phyloP scores from a whole-genome alignment of 148 eudicot species.

The Gaultheria prostrata region DNA sequence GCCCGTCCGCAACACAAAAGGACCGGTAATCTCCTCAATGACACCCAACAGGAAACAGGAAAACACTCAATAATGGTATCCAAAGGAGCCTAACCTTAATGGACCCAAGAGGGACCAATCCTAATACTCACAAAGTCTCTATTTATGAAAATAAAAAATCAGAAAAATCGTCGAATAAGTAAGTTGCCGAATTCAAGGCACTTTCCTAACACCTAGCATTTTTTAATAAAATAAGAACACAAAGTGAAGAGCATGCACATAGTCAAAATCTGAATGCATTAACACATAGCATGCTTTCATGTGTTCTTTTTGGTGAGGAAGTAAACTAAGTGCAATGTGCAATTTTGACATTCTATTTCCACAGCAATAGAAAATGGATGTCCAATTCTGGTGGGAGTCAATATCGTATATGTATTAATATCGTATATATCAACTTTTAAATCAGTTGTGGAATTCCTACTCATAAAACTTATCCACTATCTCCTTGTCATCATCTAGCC shows the following conservation, averaged over 20 bases:
- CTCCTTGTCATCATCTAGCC: neutral
- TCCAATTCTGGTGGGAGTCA: neutral
- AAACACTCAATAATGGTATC: no score
- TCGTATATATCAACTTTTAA: slow-evolving; percentile 3
- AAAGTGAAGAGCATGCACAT: neutral
- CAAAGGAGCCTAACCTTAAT: no score
- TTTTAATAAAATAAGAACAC: neutral
- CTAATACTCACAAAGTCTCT: no score
- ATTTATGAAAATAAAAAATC: no score
- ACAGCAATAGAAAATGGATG: neutral
- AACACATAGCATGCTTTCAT: neutral
- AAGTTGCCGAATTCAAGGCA: no score
- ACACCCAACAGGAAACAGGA: no score
- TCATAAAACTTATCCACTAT: slow-evolving; percentile 7
- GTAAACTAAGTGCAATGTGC: neutral
- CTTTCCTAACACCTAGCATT: no score
- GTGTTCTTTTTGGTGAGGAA: neutral
- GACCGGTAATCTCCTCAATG: no score
- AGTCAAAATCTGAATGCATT: slow-evolving; percentile 7
- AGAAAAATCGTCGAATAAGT: no score
- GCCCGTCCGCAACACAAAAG: no score
- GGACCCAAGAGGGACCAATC: no score
- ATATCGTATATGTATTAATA: neutral
- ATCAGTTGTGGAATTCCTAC: slow-evolving; percentile 16
- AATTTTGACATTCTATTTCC: neutral